phyloP scores from a whole-genome alignment of 495 filamentous ascomycete genomes.

The Neurospora sp. region DNA sequence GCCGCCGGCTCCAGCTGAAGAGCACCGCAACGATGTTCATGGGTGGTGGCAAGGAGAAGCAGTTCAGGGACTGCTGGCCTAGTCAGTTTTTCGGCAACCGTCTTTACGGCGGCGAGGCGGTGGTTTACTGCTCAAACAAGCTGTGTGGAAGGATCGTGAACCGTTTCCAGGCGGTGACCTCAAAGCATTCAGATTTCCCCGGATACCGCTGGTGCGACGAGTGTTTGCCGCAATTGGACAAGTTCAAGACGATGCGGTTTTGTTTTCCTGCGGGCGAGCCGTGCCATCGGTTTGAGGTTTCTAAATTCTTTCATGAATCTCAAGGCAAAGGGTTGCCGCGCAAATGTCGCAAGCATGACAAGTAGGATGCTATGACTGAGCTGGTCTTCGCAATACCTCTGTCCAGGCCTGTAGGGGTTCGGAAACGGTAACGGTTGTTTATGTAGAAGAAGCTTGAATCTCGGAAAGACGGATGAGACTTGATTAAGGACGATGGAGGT shows the following conservation, averaged over 20 bases:
- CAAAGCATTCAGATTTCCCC: slow-evolving; percentile 6
- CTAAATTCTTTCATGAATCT: slow-evolving; percentile 19
- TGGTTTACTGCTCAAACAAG: slow-evolving; percentile 24
- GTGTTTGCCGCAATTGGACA: slow-evolving; percentile 22
- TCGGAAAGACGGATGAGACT: too few relatives aligned
- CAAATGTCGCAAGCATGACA: slow-evolving; percentile 11
- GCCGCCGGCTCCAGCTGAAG: slow-evolving; percentile 26
- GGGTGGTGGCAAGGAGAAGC: slow-evolving; percentile 2
- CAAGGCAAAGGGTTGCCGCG: slow-evolving; percentile 10
- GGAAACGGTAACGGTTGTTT: too few relatives aligned
- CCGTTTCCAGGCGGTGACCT: slow-evolving; percentile 2
- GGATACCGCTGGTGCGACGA: slow-evolving; percentile 19
- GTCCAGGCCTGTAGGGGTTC: too few relatives aligned
- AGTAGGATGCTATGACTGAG: neutral
- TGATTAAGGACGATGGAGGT: too few relatives aligned
- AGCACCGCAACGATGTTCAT: slow-evolving; percentile 16
- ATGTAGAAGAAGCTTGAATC: too few relatives aligned
- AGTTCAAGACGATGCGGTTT: neutral
- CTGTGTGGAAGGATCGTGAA: slow-evolving; percentile 23
- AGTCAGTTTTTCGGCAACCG: neutral
- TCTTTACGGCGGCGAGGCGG: too few relatives aligned
- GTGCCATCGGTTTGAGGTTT: slow-evolving; percentile 13
- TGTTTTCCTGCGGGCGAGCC: slow-evolving; percentile 4
- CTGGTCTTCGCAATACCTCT: too few relatives aligned
- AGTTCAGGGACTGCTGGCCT: slow-evolving; percentile 19